Base-by-base conservation (phyloP, 192 early-diverging fungal genomes). In the Entrophospora sp. region DNA sequence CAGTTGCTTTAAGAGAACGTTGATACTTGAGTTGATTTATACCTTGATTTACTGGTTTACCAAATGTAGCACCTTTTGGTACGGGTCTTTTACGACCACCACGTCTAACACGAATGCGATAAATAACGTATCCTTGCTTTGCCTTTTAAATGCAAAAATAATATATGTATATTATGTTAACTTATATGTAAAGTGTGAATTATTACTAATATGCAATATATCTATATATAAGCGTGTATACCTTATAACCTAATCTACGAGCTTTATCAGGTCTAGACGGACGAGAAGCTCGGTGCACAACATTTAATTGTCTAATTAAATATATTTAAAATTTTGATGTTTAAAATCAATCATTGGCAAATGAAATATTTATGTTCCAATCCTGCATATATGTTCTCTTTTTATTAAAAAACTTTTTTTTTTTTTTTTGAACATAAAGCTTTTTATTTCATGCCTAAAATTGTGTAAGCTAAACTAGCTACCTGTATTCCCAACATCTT, bases 91-190 rank as follows among this genome's bases (percentile, higher is more conserved):
- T 99, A 81, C 96, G 94, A 80, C 88, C 86, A 85, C 96, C 96
- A 81, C 96, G 93, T 76, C 96, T 93, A 64, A 99, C 92, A 77
- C 96, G 94, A 75, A 99, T 85, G 74, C 95, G 90, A 90, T 99
- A 99, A 83, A 99, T 87, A 68, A 99, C 93, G 78, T 89, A 99
- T 74, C 96, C 96, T 83, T 97, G 96, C 88, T 99, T 99, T 83
- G 96, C 96, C 86, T 77, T 67, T 37, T n/a, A 27, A 12, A 53
- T 28, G 14, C 25, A 37, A n/a, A 59, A 40, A 24, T 3, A 27
- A 16, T 27, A 59, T 32, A 1, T n/a, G 10, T 32, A 56, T 20
- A 0, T 6, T 56, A 12, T 22, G 3, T 10, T 22, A 38, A 38
- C 3, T 22, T 37, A 37, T 20, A 58, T 8, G 16, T 9, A 58